Evolutionary conservation across 2,329 filamentous ascomycete species (phyloP).

Genomic region (Westerdykella sp.): DNA sequence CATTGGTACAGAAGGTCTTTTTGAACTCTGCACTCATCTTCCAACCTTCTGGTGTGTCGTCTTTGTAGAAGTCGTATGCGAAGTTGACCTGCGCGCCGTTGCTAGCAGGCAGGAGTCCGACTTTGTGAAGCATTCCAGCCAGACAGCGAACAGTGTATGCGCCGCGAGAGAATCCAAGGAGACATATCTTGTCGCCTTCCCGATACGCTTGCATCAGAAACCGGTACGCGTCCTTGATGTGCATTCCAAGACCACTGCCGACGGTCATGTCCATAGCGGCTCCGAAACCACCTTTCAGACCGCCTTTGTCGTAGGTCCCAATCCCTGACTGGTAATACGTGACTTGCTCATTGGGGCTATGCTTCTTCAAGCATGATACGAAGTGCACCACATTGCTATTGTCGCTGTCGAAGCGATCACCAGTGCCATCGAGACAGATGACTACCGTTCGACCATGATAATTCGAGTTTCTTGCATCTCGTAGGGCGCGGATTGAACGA

Average conservation of each 20-base stretch:
- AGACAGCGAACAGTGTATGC: constrained; percentile 45
- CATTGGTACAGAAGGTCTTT: constrained; percentile 41
- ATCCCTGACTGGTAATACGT: constrained; percentile 44
- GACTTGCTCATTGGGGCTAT: constrained; percentile 32
- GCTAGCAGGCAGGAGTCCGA: constrained; percentile 58
- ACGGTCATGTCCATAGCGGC: constrained; percentile 42
- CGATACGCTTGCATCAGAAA: constrained; percentile 42
- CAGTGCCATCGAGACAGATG: constrained; percentile 42
- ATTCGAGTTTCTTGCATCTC: constrained; percentile 11
- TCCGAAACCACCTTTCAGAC: constrained; percentile 35
- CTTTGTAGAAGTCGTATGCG: constrained; percentile 43
- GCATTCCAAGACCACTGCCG: constrained; percentile 39
- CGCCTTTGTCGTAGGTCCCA: constrained; percentile 40
- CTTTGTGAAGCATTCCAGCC: constrained; percentile 74
- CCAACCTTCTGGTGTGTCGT: constrained; percentile 38
- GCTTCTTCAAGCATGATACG: constrained; percentile 41
- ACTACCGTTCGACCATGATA: constrained; percentile 30
- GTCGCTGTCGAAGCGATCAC: constrained; percentile 41
- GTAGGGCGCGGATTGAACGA: constrained; percentile 22
- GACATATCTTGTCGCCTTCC: constrained; percentile 40
- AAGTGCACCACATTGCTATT: constrained; percentile 44
- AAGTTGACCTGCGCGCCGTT: constrained; percentile 15
- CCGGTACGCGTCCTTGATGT: constrained; percentile 32
- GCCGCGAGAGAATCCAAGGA: constrained; percentile 42
- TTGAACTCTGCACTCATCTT: constrained; percentile 42